These are phyloP conservation scores for Cladosporium velox DNA, from an alignment of 2,329 filamentous ascomycete genomes.

Conservation along the genomic window DNA sequence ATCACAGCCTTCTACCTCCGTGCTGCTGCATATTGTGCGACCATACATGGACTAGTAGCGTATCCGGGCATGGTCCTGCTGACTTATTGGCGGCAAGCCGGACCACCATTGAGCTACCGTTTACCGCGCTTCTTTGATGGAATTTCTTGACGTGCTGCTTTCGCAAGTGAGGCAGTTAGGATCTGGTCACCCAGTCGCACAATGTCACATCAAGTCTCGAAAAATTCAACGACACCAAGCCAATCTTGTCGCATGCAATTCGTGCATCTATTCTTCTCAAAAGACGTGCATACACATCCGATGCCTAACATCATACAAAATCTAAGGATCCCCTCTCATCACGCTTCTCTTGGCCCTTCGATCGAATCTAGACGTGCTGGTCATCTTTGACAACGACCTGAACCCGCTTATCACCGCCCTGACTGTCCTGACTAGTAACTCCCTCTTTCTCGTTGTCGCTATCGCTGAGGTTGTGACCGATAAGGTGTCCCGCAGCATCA, in stretches of 20 bases:
- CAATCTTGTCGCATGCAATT: background rate
- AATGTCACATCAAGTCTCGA: background rate
- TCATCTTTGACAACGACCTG: background rate
- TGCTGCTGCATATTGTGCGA: background rate
- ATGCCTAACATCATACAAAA: background rate
- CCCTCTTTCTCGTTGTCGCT: background rate
- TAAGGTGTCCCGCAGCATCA: constrained; percentile 44
- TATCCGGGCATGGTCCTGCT: background rate
- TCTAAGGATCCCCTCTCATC: background rate
- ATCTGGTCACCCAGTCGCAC: too few species aligned
- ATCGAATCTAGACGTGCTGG: background rate
- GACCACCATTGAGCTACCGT: background rate
- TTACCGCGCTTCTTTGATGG: background rate
- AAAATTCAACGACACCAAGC: background rate
- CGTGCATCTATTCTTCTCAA: background rate
- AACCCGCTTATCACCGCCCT: background rate
- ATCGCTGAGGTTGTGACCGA: background rate
- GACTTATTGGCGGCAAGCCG: background rate
- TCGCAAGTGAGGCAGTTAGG: background rate
- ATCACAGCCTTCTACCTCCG: background rate
- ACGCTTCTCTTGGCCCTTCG: background rate
- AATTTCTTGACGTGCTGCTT: background rate
- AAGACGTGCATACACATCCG: background rate
- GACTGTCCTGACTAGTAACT: background rate
- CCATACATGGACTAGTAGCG: background rate